Percentiles rank a stretch among this genome's conserved stretches.
Conservation (phyloP, 73 alveolate genomes). For the Tetrahymena elliotti region DNA sequence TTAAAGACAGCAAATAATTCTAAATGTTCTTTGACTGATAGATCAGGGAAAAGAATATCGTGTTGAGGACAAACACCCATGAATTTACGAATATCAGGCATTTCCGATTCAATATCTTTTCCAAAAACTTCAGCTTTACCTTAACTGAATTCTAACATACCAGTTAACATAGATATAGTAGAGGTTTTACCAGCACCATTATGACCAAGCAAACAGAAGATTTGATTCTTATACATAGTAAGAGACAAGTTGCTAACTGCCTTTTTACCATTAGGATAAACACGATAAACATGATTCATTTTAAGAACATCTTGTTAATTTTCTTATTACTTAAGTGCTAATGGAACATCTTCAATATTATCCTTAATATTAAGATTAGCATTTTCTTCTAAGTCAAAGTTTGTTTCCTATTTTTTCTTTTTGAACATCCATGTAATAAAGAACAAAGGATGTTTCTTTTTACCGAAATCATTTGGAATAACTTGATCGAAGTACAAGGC, state of each 20-base stretch:
- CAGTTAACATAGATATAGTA: conserved; percentile 86
- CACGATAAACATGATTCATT: conserved; percentile 50
- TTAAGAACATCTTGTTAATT: conserved; percentile 53
- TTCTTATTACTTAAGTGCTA: conserved; percentile 44
- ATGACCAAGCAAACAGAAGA: conserved; percentile 96
- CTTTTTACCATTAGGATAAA: conserved; percentile 68
- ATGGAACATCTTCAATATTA: conserved; percentile 36
- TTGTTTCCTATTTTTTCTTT: not conserved
- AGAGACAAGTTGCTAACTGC: conserved; percentile 82
- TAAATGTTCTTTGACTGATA: conserved; percentile 78
- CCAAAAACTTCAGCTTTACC: conserved; percentile 63
- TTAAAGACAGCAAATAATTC: conserved; percentile 70
- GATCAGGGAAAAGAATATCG: conserved; percentile 81
- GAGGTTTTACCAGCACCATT: conserved; percentile 99
- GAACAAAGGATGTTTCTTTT: conserved; percentile 58
- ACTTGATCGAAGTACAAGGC: conserved; percentile 62
- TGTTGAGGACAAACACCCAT: conserved; percentile 99
- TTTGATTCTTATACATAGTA: conserved; percentile 86
- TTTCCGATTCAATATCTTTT: conserved; percentile 49
- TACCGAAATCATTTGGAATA: conserved; percentile 68
- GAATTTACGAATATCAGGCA: conserved; percentile 62
- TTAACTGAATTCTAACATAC: conserved; percentile 51
- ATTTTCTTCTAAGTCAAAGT: not conserved
- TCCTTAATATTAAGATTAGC: not conserved
- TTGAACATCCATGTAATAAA: conserved; percentile 11